Conservation (phyloP, 805 yeast species). For the Nakazawaea molendinolei region DNA sequence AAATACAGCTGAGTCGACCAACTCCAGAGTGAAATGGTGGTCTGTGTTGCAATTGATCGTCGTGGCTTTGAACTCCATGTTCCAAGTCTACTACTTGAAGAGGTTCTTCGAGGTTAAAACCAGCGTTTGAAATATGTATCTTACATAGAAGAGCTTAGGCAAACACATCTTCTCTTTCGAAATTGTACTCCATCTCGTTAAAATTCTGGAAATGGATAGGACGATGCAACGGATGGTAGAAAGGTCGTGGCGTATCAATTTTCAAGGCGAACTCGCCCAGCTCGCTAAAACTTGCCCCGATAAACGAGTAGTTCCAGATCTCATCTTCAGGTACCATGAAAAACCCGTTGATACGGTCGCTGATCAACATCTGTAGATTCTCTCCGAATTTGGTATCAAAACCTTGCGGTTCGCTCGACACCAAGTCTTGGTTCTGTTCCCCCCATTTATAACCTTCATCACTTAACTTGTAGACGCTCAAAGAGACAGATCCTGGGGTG, state of each 20-base stretch:
- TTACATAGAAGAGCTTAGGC: conserved; percentile 25
- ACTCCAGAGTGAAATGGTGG: conserved; percentile 98
- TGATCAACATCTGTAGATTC: conserved; percentile 61
- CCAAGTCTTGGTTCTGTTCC: conserved; percentile 43
- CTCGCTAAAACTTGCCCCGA: conserved; percentile 77
- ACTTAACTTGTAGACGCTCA: conserved; percentile 57
- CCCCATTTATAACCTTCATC: conserved; percentile 82
- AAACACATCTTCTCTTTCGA: conserved; percentile 62
- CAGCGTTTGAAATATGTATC: conserved; percentile 45
- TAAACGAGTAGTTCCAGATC: conserved; percentile 87
- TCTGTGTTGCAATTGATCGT: conserved; percentile 84
- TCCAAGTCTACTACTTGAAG: conserved; percentile 90
- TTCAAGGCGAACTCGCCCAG: conserved; percentile 56
- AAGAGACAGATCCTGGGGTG: conserved; percentile 78
- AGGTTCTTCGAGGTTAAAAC: conserved; percentile 94
- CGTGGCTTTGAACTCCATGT: conserved; percentile 78
- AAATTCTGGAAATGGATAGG: conserved; percentile 81
- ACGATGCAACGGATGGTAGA: conserved; percentile 81
- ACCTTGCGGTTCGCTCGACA: conserved; percentile 57
- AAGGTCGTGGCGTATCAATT: conserved; percentile 73
- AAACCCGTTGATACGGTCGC: conserved; percentile 73
- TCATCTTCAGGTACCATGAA: conserved; percentile 80
- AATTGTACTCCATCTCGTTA: conserved; percentile 54
- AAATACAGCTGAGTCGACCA: conserved; percentile 97
- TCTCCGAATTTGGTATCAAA: conserved; percentile 54